These are phyloP conservation scores for Chimonanthus salicifolius DNA, from an alignment of 164 flowering plant species.

Conservation along the genomic window DNA sequence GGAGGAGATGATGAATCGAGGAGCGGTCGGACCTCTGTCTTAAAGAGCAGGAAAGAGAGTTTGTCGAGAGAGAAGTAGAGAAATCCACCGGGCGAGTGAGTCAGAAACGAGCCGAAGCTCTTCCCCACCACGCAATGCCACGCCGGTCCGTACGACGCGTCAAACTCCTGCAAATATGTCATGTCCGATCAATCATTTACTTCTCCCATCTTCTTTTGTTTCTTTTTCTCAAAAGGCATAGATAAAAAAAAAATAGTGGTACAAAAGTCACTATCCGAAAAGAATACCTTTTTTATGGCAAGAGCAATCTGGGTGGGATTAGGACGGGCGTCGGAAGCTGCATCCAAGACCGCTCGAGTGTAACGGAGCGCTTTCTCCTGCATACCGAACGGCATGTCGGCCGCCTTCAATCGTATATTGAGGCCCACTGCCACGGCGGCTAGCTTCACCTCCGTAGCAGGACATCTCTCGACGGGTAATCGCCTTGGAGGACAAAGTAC, in stretches of 20 bases:
- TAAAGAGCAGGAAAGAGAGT: slow-evolving; percentile 81
- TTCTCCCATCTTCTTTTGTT: no score
- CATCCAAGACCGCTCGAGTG: slow-evolving; percentile 21
- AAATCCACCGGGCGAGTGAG: slow-evolving; percentile 86
- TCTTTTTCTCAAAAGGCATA: no score
- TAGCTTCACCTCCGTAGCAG: slow-evolving; percentile 14
- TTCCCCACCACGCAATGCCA: slow-evolving; percentile 98
- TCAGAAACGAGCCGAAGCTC: slow-evolving; percentile 89
- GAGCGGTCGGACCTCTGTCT: slow-evolving; percentile 50
- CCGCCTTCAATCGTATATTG: slow-evolving; percentile 29
- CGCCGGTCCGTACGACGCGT: slow-evolving; percentile 87
- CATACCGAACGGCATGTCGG: slow-evolving; percentile 33
- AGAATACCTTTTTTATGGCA: slow-evolving; percentile 13
- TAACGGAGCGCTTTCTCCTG: slow-evolving; percentile 32
- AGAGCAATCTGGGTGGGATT: slow-evolving; percentile 12
- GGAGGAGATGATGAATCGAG: background rate
- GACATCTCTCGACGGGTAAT: slow-evolving; percentile 2
- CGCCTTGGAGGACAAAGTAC: slow-evolving; percentile 3
- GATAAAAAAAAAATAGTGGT: background rate
- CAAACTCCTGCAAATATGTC: slow-evolving; percentile 60
- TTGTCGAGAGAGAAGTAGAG: slow-evolving; percentile 82
- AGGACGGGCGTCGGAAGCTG: slow-evolving; percentile 5
- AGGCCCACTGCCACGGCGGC: slow-evolving; percentile 26
- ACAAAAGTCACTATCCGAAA: background rate
- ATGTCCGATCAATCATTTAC: background rate